A percentile compares a stretch with the other conserved stretches of the same genome.
phyloP scores from a whole-genome alignment of 495 filamentous ascomycete genomes.

The Aspergillus biplanus region DNA sequence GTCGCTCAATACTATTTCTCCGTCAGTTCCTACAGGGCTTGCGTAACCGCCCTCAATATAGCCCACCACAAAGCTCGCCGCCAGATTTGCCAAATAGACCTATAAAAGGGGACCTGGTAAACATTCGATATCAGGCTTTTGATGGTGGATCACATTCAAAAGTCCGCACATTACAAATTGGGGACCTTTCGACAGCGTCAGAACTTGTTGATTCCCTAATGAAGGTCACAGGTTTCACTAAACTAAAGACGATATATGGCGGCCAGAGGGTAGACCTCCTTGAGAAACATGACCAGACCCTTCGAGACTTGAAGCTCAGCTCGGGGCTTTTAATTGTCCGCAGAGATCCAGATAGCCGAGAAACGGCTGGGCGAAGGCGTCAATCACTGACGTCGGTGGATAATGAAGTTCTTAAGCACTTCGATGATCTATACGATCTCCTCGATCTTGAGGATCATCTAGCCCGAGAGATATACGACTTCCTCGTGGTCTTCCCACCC shows the following conservation, averaged over 20 bases:
- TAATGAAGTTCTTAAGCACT: slow-evolving; percentile 78
- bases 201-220: slow-evolving; percentile 67
- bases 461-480: slow-evolving; percentile 74
- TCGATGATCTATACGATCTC: slow-evolving; percentile 81
- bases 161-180: slow-evolving; percentile 62
- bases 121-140: slow-evolving; percentile 74
- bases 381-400: slow-evolving; percentile 60
- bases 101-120: slow-evolving; percentile 61
- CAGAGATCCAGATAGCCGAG: slow-evolving; percentile 45
- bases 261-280: slow-evolving; percentile 54
- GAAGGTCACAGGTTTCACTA: slow-evolving; percentile 70
- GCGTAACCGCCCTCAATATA: slow-evolving; percentile 57
- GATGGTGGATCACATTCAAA: slow-evolving; percentile 59
- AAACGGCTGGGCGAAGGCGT: slow-evolving; percentile 30
- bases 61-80: slow-evolving; percentile 45
- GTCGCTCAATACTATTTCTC: slow-evolving; percentile 64
- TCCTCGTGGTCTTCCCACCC: slow-evolving; percentile 73
- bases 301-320: slow-evolving; percentile 50
- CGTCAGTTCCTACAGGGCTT: slow-evolving; percentile 59
- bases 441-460: slow-evolving; percentile 75
- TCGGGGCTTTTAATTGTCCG: slow-evolving; percentile 65
- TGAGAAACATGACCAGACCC: slow-evolving; percentile 38
- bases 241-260: slow-evolving; percentile 58
- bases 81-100: slow-evolving; percentile 44
- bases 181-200: slow-evolving; percentile 68